Evolutionary conservation across 257 asterid species (phyloP).

Genomic region (Linderniella brevidens): DNA sequence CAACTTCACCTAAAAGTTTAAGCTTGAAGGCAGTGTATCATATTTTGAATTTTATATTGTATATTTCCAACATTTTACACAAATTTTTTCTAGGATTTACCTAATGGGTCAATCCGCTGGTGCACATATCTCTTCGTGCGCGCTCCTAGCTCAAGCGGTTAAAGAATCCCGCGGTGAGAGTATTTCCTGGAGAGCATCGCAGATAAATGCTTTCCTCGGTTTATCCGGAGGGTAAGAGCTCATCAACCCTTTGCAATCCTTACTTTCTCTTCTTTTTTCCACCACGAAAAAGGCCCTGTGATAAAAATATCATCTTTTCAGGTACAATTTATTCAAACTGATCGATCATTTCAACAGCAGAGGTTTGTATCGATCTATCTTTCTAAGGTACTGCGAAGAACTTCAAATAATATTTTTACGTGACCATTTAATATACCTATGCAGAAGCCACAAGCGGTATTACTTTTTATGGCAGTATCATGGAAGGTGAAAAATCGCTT

Average conservation of each 20-base stretch:
- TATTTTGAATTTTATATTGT: too few species aligned
- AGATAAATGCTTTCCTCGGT: slow-evolving; percentile 90
- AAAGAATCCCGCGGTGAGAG: slow-evolving; percentile 66
- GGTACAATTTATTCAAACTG: slow-evolving; percentile 71
- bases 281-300: neutral
- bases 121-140: slow-evolving; percentile 91
- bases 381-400: slow-evolving; percentile 44
- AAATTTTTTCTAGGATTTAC: slow-evolving; percentile 42
- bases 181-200: slow-evolving; percentile 68
- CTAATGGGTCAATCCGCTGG: slow-evolving; percentile 99
- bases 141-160: slow-evolving; percentile 68
- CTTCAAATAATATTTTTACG: slow-evolving; percentile 5
- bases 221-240: slow-evolving; percentile 83
- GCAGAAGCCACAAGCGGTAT: neutral
- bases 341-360: slow-evolving; percentile 83
- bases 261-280: neutral
- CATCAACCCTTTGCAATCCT: neutral
- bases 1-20: too few species aligned
- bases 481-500: slow-evolving; percentile 85
- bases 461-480: slow-evolving; percentile 37
- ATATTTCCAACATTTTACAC: neutral
- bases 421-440: neutral
- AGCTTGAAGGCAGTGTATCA: too few species aligned
- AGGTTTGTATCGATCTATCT: slow-evolving; percentile 87
- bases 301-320: slow-evolving; percentile 10